Evolutionary conservation across 2,329 filamentous ascomycete genomes (phyloP).

Genomic region (Pestalotiopsis sp.): DNA sequence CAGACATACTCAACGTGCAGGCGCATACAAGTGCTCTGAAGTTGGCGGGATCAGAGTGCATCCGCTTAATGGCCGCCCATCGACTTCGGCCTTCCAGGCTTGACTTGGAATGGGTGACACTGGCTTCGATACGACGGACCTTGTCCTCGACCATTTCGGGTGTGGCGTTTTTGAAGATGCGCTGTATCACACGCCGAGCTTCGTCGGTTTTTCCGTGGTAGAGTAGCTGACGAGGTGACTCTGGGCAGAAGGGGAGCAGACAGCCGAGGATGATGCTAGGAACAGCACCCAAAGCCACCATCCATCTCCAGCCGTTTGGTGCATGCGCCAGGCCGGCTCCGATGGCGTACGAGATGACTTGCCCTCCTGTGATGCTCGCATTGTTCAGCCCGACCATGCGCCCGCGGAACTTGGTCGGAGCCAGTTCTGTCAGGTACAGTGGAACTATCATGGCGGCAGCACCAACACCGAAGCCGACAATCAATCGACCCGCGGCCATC

Average conservation of each 20-base stretch:
- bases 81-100: background rate
- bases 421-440: background rate
- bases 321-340: background rate
- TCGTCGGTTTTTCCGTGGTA: background rate
- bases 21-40: background rate
- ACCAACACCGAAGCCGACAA: constrained; percentile 51
- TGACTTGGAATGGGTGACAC: background rate
- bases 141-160: background rate
- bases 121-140: background rate
- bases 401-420: background rate
- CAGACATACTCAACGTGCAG: background rate
- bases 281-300: background rate
- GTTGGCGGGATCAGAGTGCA: background rate
- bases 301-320: background rate
- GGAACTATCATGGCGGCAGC: constrained; percentile 46
- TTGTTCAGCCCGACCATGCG: background rate
- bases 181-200: background rate
- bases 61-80: background rate
- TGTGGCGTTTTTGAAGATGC: background rate
- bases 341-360: background rate
- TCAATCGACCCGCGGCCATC: constrained; percentile 44
- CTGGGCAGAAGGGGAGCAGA: background rate
- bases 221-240: background rate
- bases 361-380: background rate
- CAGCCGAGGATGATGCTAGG: background rate